Conservation (phyloP, 2,329 filamentous ascomycete genomes). For the Arthroderma uncinatum region DNA sequence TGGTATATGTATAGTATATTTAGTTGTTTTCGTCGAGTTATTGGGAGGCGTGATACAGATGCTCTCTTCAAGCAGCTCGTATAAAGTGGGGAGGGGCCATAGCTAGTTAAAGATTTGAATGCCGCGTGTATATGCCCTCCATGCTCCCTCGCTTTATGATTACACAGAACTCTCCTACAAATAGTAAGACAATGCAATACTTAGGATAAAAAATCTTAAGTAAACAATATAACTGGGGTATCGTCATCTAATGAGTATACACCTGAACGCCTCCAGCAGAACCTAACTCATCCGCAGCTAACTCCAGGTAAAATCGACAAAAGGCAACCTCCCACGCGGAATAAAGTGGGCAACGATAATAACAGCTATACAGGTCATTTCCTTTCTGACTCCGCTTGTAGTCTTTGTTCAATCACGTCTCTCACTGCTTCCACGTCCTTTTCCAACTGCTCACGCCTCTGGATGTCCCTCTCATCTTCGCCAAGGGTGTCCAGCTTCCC, state of each 20-base stretch:
- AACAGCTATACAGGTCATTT: not conserved
- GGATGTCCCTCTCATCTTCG: slow-evolving; percentile 30
- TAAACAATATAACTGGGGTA: not conserved
- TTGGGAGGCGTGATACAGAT: too few relatives aligned
- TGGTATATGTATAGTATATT: not conserved
- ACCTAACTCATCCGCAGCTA: not conserved
- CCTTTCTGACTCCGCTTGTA: slow-evolving; percentile 17
- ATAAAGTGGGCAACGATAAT: not conserved
- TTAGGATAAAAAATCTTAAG: too few relatives aligned
- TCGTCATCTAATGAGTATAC: not conserved
- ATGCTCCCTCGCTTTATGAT: too few relatives aligned
- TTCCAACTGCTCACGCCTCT: slow-evolving; percentile 37
- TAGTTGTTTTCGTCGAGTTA: not conserved
- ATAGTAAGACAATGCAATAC: too few relatives aligned
- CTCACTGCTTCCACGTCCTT: slow-evolving; percentile 39
- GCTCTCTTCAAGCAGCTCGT: too few relatives aligned
- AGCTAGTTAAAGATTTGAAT: too few relatives aligned
- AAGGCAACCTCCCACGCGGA: not conserved
- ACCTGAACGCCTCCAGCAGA: not conserved
- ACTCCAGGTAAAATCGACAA: not conserved
- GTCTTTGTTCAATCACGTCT: slow-evolving; percentile 30
- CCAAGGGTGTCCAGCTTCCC: slow-evolving; percentile 51
- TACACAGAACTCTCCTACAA: too few relatives aligned
- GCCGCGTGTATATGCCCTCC: too few relatives aligned
- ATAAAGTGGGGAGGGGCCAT: too few relatives aligned